Evolutionary conservation across 2,329 filamentous ascomycete genomes (phyloP).

Genomic region (Fusarium mexicanum): DNA sequence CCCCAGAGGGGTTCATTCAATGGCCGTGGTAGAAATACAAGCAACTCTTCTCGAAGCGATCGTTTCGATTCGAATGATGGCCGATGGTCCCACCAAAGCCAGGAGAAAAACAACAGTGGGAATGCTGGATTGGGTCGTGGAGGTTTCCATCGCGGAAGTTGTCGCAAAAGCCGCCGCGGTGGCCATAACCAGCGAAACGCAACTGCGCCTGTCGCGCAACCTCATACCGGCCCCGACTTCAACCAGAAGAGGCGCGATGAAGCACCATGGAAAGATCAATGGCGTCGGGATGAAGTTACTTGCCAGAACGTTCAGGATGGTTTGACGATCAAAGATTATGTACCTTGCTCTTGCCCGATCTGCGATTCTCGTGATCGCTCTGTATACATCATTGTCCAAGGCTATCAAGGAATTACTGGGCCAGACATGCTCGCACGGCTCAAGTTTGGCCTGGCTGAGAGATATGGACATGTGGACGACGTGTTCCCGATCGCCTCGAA

Average conservation of each 20-base stretch:
- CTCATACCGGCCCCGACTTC: neutral
- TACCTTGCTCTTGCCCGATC: slow-evolving; percentile 43
- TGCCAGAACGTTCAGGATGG: slow-evolving; percentile 39
- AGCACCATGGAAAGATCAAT: slow-evolving; percentile 25
- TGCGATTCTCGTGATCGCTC: slow-evolving; percentile 47
- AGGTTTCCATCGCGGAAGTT: slow-evolving; percentile 16
- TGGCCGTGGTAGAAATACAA: slow-evolving; percentile 9
- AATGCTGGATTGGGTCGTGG: slow-evolving; percentile 14
- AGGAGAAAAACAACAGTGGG: slow-evolving; percentile 14
- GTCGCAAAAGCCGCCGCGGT: slow-evolving; percentile 30
- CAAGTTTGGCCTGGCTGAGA: slow-evolving; percentile 41
- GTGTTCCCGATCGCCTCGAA: slow-evolving; percentile 32
- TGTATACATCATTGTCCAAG: slow-evolving; percentile 41
- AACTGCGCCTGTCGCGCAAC: slow-evolving; percentile 27
- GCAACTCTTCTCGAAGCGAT: slow-evolving; percentile 11
- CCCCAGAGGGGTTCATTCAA: neutral
- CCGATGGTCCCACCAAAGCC: slow-evolving; percentile 22
- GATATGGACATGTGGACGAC: slow-evolving; percentile 47
- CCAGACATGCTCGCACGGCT: slow-evolving; percentile 44
- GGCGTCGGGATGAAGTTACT: slow-evolving; percentile 23
- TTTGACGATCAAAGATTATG: slow-evolving; percentile 36
- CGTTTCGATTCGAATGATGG: slow-evolving; percentile 7
- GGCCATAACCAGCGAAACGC: slow-evolving; percentile 30
- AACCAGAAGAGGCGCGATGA: slow-evolving; percentile 29
- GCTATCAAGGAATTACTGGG: neutral